These are phyloP conservation scores for Rutstroemia sp. DNA, from an alignment of 2,329 filamentous ascomycete genomes.

Conservation along the genomic window DNA sequence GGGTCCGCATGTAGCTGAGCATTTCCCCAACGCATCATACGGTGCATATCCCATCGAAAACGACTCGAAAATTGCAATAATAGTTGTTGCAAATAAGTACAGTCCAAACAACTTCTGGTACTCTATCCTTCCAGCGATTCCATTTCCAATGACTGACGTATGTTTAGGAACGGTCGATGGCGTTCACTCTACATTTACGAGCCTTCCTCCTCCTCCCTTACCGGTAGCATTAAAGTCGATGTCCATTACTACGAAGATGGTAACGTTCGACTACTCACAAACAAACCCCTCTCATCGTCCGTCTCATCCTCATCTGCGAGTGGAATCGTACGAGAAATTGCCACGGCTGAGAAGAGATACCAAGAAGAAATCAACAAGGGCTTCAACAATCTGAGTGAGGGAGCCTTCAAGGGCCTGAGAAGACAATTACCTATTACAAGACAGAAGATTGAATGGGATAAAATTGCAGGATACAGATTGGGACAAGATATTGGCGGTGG, in stretches of 20 bases:
- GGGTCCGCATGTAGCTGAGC: conserved; percentile 70
- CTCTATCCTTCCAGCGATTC: conserved; percentile 10
- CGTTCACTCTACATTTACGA: conserved; percentile 78
- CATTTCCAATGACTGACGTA: conserved; percentile 4
- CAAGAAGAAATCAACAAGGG: conserved; percentile 93
- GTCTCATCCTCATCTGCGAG: conserved; percentile 53
- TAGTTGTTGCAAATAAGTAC: conserved; percentile 94
- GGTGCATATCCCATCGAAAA: conserved; percentile 76
- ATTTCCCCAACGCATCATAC: conserved; percentile 75
- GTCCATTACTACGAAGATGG: conserved; percentile 99
- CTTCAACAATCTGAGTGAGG: conserved; percentile 83
- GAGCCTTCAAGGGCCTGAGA: conserved; percentile 87
- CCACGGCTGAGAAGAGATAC: conserved; percentile 77
- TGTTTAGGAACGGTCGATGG: conserved; percentile 84
- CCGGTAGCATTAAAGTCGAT: conserved; percentile 81
- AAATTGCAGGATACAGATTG: conserved; percentile 85
- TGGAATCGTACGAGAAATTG: conserved; percentile 67
- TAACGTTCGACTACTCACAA: conserved; percentile 89
- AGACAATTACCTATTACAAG: conserved; percentile 92
- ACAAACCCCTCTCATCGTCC: conserved; percentile 61
- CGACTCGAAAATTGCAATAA: conserved; percentile 68
- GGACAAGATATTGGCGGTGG: conserved; percentile 73
- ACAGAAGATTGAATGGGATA: conserved; percentile 99
- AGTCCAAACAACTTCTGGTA: conserved; percentile 97
- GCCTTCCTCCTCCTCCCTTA: conserved; percentile 59